Evolutionary conservation across 2,329 filamentous ascomycete genomes (phyloP).

Genomic region (Phyllosticta citribraziliensis): DNA sequence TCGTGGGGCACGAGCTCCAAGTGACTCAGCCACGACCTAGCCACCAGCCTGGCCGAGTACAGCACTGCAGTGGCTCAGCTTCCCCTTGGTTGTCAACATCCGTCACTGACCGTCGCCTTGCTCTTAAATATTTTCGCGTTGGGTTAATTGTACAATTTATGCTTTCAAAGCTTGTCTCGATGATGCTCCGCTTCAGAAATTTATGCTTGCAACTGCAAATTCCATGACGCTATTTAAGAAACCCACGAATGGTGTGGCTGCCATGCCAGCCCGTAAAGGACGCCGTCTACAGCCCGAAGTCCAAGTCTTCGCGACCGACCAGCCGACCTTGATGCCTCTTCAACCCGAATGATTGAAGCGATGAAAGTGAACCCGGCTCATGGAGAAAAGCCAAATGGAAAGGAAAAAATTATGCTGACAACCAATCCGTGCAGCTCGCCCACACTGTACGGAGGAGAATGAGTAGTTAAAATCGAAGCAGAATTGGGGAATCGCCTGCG

Average conservation of each 20-base stretch:
- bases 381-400: not conserved
- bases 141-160: not conserved
- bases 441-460: not conserved
- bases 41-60: not conserved
- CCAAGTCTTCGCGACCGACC: not conserved
- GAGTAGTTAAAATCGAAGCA: not conserved
- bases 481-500: constrained; percentile 7
- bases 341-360: not conserved
- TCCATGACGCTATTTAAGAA: not conserved
- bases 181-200: not conserved
- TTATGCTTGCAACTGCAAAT: not conserved
- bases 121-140: not conserved
- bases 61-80: too few relatives aligned
- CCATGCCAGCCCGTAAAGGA: not conserved
- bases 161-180: not conserved
- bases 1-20: not conserved
- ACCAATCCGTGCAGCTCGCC: not conserved
- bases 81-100: too few relatives aligned
- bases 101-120: too few relatives aligned
- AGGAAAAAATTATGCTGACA: not conserved
- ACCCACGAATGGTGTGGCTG: not conserved
- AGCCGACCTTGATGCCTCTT: not conserved
- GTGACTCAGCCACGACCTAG: not conserved
- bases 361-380: not conserved
- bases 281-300: not conserved